These are phyloP conservation scores for Sugiyamaella sp. DNA, from an alignment of 1,139 yeast species.

Conservation along the genomic window DNA sequence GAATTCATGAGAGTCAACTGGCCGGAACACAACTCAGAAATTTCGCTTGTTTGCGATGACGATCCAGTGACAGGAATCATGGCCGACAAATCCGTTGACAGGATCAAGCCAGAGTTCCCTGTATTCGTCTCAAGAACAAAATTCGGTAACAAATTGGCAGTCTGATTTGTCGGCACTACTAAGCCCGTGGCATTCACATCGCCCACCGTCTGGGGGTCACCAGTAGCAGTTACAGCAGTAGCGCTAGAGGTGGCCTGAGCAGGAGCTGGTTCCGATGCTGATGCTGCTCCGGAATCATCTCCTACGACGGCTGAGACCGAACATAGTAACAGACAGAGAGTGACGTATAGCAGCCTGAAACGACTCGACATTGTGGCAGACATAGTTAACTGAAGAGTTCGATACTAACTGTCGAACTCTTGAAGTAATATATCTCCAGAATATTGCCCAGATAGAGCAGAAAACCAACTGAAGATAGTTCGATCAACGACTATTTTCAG, in stretches of 20 bases:
- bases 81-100: conserved; percentile 33
- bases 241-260: conserved; percentile 1
- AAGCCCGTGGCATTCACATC: conserved; percentile 26
- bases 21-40: conserved; percentile 34
- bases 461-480: no score
- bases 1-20: conserved; percentile 27
- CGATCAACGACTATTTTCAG: no score
- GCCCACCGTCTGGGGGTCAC: conserved; percentile 26
- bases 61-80: conserved; percentile 35
- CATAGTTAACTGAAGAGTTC: no score
- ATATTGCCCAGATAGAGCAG: no score
- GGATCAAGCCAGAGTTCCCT: conserved; percentile 23
- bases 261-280: conserved; percentile 9
- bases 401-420: no score
- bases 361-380: no score
- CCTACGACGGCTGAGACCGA: neutral
- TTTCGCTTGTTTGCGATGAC: conserved; percentile 27
- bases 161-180: conserved; percentile 30
- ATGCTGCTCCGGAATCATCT: neutral
- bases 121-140: conserved; percentile 27
- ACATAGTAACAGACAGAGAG: neutral
- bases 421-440: no score
- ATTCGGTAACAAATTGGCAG: conserved; percentile 23
- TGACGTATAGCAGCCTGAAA: no score
- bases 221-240: neutral